Base-by-base conservation (phyloP, 139 green algal species). In the Micromonas commoda region DNA sequence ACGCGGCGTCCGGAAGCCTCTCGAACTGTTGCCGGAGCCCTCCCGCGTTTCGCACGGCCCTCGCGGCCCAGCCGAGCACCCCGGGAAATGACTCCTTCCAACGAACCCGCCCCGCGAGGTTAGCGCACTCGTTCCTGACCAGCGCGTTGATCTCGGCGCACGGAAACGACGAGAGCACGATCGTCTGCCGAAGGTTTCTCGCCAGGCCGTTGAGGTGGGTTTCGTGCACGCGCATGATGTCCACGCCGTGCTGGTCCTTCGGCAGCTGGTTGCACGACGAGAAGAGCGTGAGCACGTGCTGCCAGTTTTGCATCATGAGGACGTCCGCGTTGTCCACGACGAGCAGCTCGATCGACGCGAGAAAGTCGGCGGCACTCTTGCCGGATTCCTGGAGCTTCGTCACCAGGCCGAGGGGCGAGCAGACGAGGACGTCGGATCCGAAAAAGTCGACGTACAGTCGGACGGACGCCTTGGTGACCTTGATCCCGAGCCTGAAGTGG, bases 201-300 rank as follows among this genome's bases (percentile, higher is more conserved):
- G 82, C 87, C 35, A 77, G 75, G 20, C 87, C 87, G 77, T 88
- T 87, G 9, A 88, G 73, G 57, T 86, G 83, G 63, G 80, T 89
- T 72, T 91, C 83, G 3, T 88, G 79, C 66, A 97, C 90, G 0
- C 95, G 90, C 94, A 97, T 98, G 80, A 99, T 91, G 86, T 99
- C 91, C 4, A 81, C 82, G 51, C 86, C 93, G 64, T 94, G 94
- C 80, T 93, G 90, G 71, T 91, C 70, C 28, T 81, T 82, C 4
- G 94, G 94, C 63, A 97, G 73, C 29, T 77, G 74, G 80, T 97
- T 98, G 19, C 97, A 71, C 1, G 85, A 76, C 24, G 89, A 77
- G 20, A 97, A 77, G 57, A 96, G 90, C 77, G 72, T 65, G 19
- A 64, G 29, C 69, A 87, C 70, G 72, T 89, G 83, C 6, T 29